A percentile compares a stretch with the other conserved stretches of the same genome.
Conservation (phyloP, 805 yeast species). For the Hanseniaspora hatyaiensis region DNA sequence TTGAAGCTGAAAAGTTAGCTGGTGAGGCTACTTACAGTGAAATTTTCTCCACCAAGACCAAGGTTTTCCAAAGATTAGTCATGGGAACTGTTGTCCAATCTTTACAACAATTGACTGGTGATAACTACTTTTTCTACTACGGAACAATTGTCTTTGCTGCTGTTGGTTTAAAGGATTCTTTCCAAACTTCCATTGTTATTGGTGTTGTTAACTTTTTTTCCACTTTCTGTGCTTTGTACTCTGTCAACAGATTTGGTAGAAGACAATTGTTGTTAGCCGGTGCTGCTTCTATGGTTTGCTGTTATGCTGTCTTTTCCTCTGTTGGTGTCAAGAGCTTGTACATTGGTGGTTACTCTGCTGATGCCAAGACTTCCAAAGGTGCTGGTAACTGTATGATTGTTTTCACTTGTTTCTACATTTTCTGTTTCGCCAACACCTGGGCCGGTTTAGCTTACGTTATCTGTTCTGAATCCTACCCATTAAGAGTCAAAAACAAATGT, state of each 20-base stretch:
- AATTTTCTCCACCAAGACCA: slow-evolving; percentile 56
- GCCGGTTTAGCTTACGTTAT: slow-evolving; percentile 59
- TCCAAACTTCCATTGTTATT: slow-evolving; percentile 46
- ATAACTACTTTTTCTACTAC: slow-evolving; percentile 56
- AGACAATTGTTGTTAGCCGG: slow-evolving; percentile 40
- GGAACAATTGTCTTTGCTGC: slow-evolving; percentile 54
- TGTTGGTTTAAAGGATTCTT: slow-evolving; percentile 50
- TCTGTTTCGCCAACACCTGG: slow-evolving; percentile 67
- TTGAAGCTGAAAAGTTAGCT: slow-evolving; percentile 48
- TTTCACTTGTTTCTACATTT: slow-evolving; percentile 56
- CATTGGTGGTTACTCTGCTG: slow-evolving; percentile 33
- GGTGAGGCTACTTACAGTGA: slow-evolving; percentile 60
- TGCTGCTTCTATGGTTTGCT: slow-evolving; percentile 38
- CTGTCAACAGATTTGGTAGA: slow-evolving; percentile 46
- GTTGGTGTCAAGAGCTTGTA: slow-evolving; percentile 44
- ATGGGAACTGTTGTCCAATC: slow-evolving; percentile 49
- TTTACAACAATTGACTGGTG: slow-evolving; percentile 59
- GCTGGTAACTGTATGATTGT: slow-evolving; percentile 64
- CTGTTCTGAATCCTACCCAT: slow-evolving; percentile 59
- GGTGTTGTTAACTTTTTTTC: slow-evolving; percentile 53
- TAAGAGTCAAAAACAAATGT: slow-evolving; percentile 52
- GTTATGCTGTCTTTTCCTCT: slow-evolving; percentile 43
- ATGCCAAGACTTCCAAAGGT: slow-evolving; percentile 36
- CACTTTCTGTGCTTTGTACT: slow-evolving; percentile 42
- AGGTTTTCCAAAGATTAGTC: slow-evolving; percentile 36